These are phyloP conservation scores for Xenoacremonium recifei DNA, from an alignment of 2,329 filamentous ascomycete genomes.

Conservation along the genomic window DNA sequence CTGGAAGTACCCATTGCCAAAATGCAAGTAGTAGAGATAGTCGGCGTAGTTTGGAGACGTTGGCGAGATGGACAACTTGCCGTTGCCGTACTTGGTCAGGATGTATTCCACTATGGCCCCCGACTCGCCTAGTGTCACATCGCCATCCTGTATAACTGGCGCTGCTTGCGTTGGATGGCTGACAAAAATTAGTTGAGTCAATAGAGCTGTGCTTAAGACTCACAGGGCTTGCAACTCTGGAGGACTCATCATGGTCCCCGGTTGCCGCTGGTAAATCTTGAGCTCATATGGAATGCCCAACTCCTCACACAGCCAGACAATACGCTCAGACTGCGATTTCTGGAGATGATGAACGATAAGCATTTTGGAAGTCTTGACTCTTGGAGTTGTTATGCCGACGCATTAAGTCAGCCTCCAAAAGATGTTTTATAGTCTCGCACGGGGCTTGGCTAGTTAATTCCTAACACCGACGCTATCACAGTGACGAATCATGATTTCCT, in stretches of 20 bases:
- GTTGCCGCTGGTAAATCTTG: constrained; percentile 17
- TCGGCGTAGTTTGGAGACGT: constrained; percentile 51
- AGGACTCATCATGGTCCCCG: constrained; percentile 17
- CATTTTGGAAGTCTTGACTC: no score
- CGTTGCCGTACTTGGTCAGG: constrained; percentile 48
- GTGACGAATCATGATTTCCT: no score
- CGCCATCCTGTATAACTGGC: constrained; percentile 58
- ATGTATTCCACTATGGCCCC: constrained; percentile 63
- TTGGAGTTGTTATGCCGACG: no score
- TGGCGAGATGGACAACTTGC: constrained; percentile 46
- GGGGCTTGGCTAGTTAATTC: no score
- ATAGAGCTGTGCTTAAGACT: no score
- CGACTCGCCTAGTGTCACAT: constrained; percentile 55
- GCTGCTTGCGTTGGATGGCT: constrained; percentile 55
- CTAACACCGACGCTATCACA: no score
- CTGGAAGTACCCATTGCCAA: constrained; percentile 45
- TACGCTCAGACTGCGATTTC: constrained; percentile 61
- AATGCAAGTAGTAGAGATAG: constrained; percentile 67
- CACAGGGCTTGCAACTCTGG: constrained; percentile 19
- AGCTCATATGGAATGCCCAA: constrained; percentile 51
- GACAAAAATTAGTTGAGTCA: no score
- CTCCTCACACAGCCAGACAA: constrained; percentile 65
- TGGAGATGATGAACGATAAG: constrained; percentile 53
- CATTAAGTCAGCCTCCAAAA: no score
- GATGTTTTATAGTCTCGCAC: no score